Conservation (phyloP, 2,329 filamentous ascomycete genomes). For the Curvularia hawaiiensis region DNA sequence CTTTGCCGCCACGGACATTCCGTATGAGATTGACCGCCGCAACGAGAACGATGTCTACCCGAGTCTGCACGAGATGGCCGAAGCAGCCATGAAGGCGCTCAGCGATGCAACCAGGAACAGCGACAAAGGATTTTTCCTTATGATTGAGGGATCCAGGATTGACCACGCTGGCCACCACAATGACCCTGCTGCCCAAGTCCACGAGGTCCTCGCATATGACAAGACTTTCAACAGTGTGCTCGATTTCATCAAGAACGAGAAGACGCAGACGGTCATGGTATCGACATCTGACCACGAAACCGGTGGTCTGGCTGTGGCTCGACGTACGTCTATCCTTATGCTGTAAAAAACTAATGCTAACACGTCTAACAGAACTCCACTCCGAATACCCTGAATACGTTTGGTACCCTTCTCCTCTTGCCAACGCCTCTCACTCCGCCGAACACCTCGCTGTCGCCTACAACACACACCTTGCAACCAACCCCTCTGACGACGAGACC, state of each 20-base stretch:
- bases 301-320: conserved; percentile 81
- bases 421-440: conserved; percentile 76
- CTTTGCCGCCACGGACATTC: conserved; percentile 81
- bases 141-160: conserved; percentile 97
- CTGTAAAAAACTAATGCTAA: conserved; percentile 15
- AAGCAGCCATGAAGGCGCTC: conserved; percentile 78
- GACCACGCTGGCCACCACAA: conserved; percentile 82
- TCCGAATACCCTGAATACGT: conserved; percentile 68
- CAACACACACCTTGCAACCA: conserved; percentile 59
- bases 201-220: conserved; percentile 96
- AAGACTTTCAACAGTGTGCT: conserved; percentile 80
- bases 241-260: conserved; percentile 78
- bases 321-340: conserved; percentile 62
- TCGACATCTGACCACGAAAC: conserved; percentile 97
- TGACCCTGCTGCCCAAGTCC: conserved; percentile 62
- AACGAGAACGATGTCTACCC: conserved; percentile 81
- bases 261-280: conserved; percentile 79
- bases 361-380: conserved; percentile 57
- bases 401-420: conserved; percentile 84
- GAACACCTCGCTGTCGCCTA: conserved; percentile 72
- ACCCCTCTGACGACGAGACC: conserved; percentile 37
- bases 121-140: conserved; percentile 95
- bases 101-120: conserved; percentile 80
- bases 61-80: conserved; percentile 88
- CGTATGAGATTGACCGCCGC: conserved; percentile 89